phyloP scores from a whole-genome alignment of 208 protist genomes.

The Strigomonas oncopelti region DNA sequence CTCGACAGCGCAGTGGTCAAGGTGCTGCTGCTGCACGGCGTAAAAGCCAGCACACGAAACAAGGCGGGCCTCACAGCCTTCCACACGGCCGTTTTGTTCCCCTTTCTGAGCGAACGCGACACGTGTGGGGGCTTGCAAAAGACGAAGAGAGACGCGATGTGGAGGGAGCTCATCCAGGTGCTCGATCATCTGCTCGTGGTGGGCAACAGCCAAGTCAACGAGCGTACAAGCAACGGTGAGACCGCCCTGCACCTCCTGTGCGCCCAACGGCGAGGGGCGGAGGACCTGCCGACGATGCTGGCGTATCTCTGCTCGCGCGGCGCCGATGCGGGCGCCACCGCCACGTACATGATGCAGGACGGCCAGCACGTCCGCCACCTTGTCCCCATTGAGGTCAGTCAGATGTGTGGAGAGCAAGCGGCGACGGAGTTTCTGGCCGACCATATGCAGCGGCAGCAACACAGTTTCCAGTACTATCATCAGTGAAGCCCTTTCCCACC shows the following conservation, averaged over 20 bases:
- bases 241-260: slow-evolving; percentile 44
- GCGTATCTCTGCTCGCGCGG: slow-evolving; percentile 5
- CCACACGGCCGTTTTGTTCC: slow-evolving; percentile 32
- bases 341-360: slow-evolving; percentile 3
- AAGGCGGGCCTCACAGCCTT: slow-evolving; percentile 33
- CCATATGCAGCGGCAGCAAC: not conserved
- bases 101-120: not conserved
- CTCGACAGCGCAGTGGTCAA: slow-evolving; percentile 20
- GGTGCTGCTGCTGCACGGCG: slow-evolving; percentile 23
- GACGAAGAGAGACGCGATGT: not conserved
- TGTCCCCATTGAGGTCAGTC: not conserved
- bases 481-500: not conserved
- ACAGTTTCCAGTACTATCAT: too few relatives aligned
- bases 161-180: slow-evolving; percentile 7
- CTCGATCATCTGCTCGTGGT: slow-evolving; percentile 35
- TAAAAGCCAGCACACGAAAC: slow-evolving; percentile 14
- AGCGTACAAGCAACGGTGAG: slow-evolving; percentile 25
- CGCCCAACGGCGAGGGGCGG: not conserved
- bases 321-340: not conserved
- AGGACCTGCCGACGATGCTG: not conserved
- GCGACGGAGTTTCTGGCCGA: not conserved
- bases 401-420: not conserved
- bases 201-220: slow-evolving; percentile 29
- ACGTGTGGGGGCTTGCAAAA: not conserved
- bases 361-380: not conserved